Conservation (phyloP, 768 basidiomycete genomes). For the Xerocomus brunneocitrinus region DNA sequence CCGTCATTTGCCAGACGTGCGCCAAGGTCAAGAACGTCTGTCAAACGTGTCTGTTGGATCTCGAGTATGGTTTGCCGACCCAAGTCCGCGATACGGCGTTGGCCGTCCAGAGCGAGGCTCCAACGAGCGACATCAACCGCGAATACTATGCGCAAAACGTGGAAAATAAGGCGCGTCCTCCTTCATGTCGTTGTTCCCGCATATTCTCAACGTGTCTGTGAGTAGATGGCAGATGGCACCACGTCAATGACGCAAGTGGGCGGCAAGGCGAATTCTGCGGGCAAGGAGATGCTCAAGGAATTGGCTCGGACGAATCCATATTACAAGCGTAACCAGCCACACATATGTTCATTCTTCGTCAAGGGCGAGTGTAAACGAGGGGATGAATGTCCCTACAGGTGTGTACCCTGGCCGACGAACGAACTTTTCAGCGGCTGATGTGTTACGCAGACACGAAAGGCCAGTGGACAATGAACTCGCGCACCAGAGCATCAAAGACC, state of each 20-base stretch:
- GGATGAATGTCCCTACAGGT: slow-evolving; percentile 86
- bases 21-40: slow-evolving; percentile 96
- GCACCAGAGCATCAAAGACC: slow-evolving; percentile 91
- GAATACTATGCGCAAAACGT: slow-evolving; percentile 94
- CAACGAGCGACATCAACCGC: slow-evolving; percentile 95
- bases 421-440: not conserved
- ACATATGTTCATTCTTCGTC: slow-evolving; percentile 90
- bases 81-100: slow-evolving; percentile 97
- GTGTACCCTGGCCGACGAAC: slow-evolving; percentile 13
- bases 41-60: slow-evolving; percentile 94
- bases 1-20: slow-evolving; percentile 95
- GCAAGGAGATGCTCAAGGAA: slow-evolving; percentile 95
- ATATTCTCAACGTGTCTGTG: slow-evolving; percentile 2
- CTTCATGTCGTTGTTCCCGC: not conserved
- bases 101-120: slow-evolving; percentile 79
- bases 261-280: slow-evolving; percentile 66
- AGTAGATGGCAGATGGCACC: slow-evolving; percentile 60
- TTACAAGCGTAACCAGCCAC: slow-evolving; percentile 94
- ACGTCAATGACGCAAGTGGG: slow-evolving; percentile 56
- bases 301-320: slow-evolving; percentile 94
- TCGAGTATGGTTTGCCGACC: slow-evolving; percentile 93
- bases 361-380: slow-evolving; percentile 96
- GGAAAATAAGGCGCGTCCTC: slow-evolving; percentile 61
- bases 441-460: slow-evolving; percentile 69
- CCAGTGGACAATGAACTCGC: slow-evolving; percentile 77